Evolutionary conservation across 768 basidiomycete genomes (phyloP).

Genomic region (Roridomyces roridus): DNA sequence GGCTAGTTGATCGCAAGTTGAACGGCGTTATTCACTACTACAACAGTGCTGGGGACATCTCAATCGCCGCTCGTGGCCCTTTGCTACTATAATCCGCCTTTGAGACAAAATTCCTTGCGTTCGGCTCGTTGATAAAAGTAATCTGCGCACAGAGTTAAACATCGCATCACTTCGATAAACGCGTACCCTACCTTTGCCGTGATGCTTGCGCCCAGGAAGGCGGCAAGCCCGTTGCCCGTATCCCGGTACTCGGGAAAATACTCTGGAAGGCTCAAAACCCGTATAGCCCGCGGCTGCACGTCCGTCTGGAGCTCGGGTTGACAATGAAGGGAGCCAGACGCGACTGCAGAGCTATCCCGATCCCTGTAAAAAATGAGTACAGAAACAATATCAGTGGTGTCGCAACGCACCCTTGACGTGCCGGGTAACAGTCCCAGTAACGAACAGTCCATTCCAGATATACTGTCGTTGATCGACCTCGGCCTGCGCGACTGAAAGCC

Average conservation of each 20-base stretch:
- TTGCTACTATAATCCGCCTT: constrained; percentile 78
- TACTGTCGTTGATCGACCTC: constrained; percentile 73
- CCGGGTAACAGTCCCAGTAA: constrained; percentile 79
- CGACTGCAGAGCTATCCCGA: constrained; percentile 72
- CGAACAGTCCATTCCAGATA: constrained; percentile 80
- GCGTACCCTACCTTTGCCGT: constrained; percentile 71
- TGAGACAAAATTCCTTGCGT: constrained; percentile 74
- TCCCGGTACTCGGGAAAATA: constrained; percentile 93
- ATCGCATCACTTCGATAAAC: not conserved
- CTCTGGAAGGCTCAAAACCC: constrained; percentile 76
- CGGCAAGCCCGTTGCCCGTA: constrained; percentile 80
- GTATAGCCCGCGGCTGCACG: constrained; percentile 70
- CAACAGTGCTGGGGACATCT: constrained; percentile 76
- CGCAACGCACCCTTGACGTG: constrained; percentile 68
- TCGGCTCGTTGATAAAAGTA: constrained; percentile 67
- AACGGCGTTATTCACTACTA: constrained; percentile 36
- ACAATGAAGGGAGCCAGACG: constrained; percentile 68
- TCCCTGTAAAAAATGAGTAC: constrained; percentile 45
- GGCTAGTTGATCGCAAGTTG: too few relatives aligned
- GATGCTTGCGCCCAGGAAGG: constrained; percentile 83
- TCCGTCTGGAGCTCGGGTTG: constrained; percentile 73
- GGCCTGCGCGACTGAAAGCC: constrained; percentile 61
- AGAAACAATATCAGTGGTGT: not conserved
- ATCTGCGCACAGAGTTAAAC: constrained; percentile 50
- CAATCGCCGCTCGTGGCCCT: constrained; percentile 79